Percentiles rank a stretch among this genome's conserved stretches.
phyloP scores from a whole-genome alignment of 257 asterid genomes.

The Ajuga chamaepitys region DNA sequence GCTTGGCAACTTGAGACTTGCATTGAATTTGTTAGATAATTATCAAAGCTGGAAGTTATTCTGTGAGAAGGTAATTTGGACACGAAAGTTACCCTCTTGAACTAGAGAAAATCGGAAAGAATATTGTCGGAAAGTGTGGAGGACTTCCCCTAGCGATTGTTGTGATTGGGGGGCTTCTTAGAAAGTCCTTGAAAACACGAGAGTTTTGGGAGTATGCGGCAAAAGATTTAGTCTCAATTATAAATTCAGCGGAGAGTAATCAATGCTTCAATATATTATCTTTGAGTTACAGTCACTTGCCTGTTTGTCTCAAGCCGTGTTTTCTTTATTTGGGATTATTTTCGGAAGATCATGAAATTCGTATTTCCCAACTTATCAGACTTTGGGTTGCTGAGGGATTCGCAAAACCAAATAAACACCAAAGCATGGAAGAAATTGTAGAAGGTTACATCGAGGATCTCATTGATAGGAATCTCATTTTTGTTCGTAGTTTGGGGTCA shows the following conservation, averaged over 20 bases:
- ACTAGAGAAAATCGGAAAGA: neutral
- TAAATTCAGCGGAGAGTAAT: neutral
- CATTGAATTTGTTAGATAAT: neutral
- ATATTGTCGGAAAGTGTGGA: neutral
- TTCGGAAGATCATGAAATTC: neutral
- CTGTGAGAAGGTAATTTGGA: neutral
- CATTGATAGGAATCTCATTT: neutral
- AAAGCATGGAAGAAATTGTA: neutral
- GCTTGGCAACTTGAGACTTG: neutral
- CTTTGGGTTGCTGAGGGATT: neutral
- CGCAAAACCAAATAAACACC: neutral
- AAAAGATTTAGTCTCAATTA: neutral
- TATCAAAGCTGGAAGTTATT: neutral
- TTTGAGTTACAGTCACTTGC: neutral
- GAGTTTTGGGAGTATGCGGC: neutral
- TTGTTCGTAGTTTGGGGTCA: neutral
- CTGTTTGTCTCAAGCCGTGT: neutral
- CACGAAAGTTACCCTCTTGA: neutral
- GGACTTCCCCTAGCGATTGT: neutral
- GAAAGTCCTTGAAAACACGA: neutral
- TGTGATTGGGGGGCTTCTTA: neutral
- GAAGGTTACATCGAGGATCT: neutral
- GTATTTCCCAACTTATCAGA: neutral
- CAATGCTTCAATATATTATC: neutral
- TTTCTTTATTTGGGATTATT: neutral